Base-by-base conservation (phyloP, 192 early-diverging fungal genomes). In the Linnemannia schmuckeri region DNA sequence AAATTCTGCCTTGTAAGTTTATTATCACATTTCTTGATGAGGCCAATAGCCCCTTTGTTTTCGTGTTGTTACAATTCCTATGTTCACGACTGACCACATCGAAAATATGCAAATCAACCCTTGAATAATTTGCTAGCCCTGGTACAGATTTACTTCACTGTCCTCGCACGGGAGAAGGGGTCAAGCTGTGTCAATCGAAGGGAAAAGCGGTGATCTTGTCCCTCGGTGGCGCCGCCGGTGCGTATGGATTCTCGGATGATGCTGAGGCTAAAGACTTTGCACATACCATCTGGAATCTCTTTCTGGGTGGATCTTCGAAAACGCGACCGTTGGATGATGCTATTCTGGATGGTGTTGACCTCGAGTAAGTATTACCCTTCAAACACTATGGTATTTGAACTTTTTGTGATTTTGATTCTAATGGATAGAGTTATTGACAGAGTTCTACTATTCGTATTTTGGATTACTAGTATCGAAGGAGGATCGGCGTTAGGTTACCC, bases 151-250 rank as follows among this genome's bases (percentile, higher is more conserved):
- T 95, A 30, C 90, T 96, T 4, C 90, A 93, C 70, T 96, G 96
- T 83, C 93, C 94, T 12, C 78, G 90, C 24, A 90, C 96, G 73
- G 95, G 92, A 27, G 83, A 73, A 79, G 95, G 94, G 8, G 94
- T 97, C 27, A 86, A 90, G 68, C 83, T 88, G 30, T 96, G 96
- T 81, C 96, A 97, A 83, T 87, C 76, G 5, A 88, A 91, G 76
- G 96, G 96, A 35, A 96, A 96, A 81, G 93, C 92, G 7, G 82
- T 96, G 15, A 73, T 97, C 27, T 87, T 97, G 15, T 94, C 95
- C 9, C 88, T 97, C 35, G 94, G 95, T 78, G 94, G 93, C 35
- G 92, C 94, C 20, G 85, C 91, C 35, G 95, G 94, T 22, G 81
- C 89, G 2, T 96, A 94, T 71, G 92, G 92, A 2, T 94, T 96